These are phyloP conservation scores for Blastomyces gilchristii DNA, from an alignment of 2,329 filamentous ascomycete genomes.

Conservation along the genomic window DNA sequence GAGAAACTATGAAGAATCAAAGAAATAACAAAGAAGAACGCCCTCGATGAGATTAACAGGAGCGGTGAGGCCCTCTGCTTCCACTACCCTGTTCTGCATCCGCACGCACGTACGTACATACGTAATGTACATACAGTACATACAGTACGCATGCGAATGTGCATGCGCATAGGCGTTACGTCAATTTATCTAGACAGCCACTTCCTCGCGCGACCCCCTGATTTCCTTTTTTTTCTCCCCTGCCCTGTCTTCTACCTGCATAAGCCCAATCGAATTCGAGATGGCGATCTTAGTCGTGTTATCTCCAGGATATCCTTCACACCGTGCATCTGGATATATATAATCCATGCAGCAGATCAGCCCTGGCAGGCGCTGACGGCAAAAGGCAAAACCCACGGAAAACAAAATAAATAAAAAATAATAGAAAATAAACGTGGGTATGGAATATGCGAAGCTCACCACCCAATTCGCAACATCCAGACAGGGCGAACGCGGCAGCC, in stretches of 20 bases:
- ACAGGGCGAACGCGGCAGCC: no score
- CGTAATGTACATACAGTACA: no score
- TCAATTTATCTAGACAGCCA: background rate
- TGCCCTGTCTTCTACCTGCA: background rate
- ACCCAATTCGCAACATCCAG: no score
- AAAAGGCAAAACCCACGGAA: background rate
- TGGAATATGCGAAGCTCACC: no score
- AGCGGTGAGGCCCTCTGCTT: background rate
- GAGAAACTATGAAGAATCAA: background rate
- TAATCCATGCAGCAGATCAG: background rate
- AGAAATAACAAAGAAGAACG: background rate
- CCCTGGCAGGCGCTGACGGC: no score
- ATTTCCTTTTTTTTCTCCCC: background rate
- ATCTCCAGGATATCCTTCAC: no score
- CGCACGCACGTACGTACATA: no score
- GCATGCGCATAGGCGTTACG: background rate
- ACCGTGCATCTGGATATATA: background rate
- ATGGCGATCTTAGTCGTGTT: background rate
- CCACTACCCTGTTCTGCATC: background rate
- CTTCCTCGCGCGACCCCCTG: background rate
- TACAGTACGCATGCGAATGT: background rate
- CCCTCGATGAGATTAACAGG: no score
- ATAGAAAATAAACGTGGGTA: background rate
- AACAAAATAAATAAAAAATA: background rate
- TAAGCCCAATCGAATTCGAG: background rate